Conservation (phyloP, 805 yeast genomes). For the Saturnispora zaruensis region DNA sequence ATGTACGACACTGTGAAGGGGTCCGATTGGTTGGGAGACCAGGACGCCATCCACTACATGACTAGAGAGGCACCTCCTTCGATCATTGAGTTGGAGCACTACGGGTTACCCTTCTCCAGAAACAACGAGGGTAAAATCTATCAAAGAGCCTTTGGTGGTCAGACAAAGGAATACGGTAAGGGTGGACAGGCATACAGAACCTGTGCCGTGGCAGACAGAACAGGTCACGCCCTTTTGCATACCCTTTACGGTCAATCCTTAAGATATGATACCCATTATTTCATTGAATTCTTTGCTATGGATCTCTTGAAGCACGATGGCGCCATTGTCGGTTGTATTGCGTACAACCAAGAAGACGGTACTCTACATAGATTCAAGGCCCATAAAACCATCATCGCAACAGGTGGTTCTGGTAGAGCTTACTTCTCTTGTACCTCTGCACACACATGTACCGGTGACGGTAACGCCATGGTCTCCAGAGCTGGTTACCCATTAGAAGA, state of each 20-base stretch:
- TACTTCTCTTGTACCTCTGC: conserved; percentile 99
- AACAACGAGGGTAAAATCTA: conserved; percentile 93
- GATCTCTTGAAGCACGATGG: conserved; percentile 93
- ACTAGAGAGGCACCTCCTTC: conserved; percentile 96
- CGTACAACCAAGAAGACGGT: conserved; percentile 98
- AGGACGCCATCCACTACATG: conserved; percentile 98
- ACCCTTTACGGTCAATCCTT: conserved; percentile 93
- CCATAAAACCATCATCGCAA: conserved; percentile 92
- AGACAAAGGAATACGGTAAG: conserved; percentile 87
- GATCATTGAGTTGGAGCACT: conserved; percentile 93
- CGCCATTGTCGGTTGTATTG: conserved; percentile 92
- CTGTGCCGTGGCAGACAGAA: conserved; percentile 98
- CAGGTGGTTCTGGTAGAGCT: conserved; percentile 98
- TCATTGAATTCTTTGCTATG: conserved; percentile 93
- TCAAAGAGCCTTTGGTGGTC: conserved; percentile 99
- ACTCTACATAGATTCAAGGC: conserved; percentile 96
- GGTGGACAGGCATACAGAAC: conserved; percentile 99
- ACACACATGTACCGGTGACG: conserved; percentile 99
- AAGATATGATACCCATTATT: conserved; percentile 95
- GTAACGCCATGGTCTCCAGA: conserved; percentile 95
- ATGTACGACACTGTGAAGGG: conserved; percentile 99
- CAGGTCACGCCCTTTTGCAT: conserved; percentile 95
- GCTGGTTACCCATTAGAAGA: conserved; percentile 98
- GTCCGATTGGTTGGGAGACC: conserved; percentile 99
- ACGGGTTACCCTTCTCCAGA: conserved; percentile 97